Percentiles rank a stretch among this genome's conserved stretches.
phyloP scores from a whole-genome alignment of 2,329 filamentous ascomycete species.

The Phialemonium atrogriseum region DNA sequence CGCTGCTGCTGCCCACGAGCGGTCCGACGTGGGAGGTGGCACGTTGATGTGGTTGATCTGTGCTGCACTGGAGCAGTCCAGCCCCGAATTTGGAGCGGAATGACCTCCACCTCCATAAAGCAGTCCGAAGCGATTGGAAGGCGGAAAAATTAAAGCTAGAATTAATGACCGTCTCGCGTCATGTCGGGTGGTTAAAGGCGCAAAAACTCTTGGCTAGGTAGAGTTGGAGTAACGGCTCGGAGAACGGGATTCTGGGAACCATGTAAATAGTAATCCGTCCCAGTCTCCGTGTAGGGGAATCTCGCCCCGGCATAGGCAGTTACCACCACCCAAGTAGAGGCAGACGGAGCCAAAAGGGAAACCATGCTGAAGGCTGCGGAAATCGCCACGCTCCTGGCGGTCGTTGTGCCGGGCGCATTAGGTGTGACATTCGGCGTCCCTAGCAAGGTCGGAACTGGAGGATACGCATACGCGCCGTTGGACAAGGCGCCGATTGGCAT shows the following conservation, averaged over 20 bases:
- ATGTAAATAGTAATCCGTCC: not conserved
- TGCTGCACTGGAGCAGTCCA: too few relatives aligned
- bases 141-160: constrained; percentile 9
- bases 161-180: constrained; percentile 5
- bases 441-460: constrained; percentile 7
- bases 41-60: too few relatives aligned
- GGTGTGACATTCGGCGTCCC: constrained; percentile 12
- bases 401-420: constrained; percentile 1
- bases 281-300: not conserved
- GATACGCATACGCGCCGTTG: constrained; percentile 11
- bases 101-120: too few relatives aligned
- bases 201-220: not conserved
- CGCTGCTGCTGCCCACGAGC: too few relatives aligned
- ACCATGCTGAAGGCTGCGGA: not conserved
- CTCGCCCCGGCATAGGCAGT: constrained; percentile 1
- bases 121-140: too few relatives aligned
- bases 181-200: constrained; percentile 12
- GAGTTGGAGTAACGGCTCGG: not conserved
- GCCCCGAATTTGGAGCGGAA: too few relatives aligned
- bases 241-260: not conserved
- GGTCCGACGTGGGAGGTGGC: too few relatives aligned
- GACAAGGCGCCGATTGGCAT: constrained; percentile 14
- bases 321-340: not conserved
- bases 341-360: too few relatives aligned
- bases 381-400: not conserved